Base-by-base conservation (phyloP, 208 protist genomes). In the Leishmania tarentolae region DNA sequence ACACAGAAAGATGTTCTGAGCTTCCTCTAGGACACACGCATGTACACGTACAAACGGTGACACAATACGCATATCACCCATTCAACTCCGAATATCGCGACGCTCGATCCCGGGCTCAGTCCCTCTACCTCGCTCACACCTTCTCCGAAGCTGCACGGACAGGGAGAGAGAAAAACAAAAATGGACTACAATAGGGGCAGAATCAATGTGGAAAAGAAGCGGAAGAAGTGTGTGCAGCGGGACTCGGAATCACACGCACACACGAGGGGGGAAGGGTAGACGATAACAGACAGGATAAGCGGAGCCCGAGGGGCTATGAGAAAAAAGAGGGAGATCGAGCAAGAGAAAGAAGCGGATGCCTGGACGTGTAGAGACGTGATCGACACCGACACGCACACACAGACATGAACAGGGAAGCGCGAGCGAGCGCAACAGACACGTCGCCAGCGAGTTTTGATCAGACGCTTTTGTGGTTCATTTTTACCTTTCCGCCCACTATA, bases 361-460 rank as follows among this genome's bases (percentile, higher is more conserved):
- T 56, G n/a, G 15, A 8, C 37, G 40, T 11, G 15, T 17, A 56
- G 13, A 75, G 15, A 8, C 42, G 5, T 50, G n/a, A 53, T 11
- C 44, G 28, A 9, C 46, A 31, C 46, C 6, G 44, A n/a, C 40
- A 28, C 6, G 31, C 42, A 74, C 50, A 44, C 72, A 76, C 50
- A 42, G 21, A 59, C 74, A 19, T 6, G 46, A 44, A 40, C 21
- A 63, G 63, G 35, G 21, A 63, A 24, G n/a, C 72, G 63, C 28
- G 31, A 3, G 0, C 44, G 80, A 68, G 77, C 46, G 21, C 3
- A 68, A 83, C 17, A 75, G 50, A 47, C 71, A 77, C 72, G 63
- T 1, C n/a, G 5, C n/a, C 53, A 78, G 40, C 21, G 17, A 21
- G 24, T 69, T 35, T 35, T 21, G 24, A 8, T 19, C 24, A 3